Percentiles rank a stretch among this genome's conserved stretches.
These are phyloP conservation scores for Amphicarpaea edgeworthii DNA, from an alignment of 306 rosid genomes.

Conservation along the genomic window DNA sequence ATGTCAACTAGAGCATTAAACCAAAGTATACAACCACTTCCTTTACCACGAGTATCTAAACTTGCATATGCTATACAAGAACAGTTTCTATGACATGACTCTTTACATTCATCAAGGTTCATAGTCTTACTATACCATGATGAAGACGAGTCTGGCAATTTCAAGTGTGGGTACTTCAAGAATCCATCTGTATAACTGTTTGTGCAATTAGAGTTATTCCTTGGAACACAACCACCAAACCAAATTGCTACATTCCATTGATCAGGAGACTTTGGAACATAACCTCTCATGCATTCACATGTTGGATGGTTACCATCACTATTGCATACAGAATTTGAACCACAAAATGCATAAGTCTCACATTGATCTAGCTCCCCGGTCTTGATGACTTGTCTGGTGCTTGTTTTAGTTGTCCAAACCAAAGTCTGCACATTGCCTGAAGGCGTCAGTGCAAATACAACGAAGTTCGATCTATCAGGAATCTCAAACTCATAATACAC, in stretches of 20 bases:
- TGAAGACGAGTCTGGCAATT: background rate
- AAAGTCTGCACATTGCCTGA: background rate
- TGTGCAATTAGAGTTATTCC: background rate
- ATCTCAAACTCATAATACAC: conserved; percentile 22
- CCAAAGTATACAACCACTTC: background rate
- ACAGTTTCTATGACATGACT: background rate
- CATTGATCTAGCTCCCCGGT: background rate
- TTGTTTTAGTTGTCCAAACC: background rate
- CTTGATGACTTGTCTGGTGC: background rate
- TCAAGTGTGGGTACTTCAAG: background rate
- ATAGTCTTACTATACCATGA: background rate
- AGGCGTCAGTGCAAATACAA: background rate
- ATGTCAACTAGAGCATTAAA: background rate
- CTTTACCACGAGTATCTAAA: background rate
- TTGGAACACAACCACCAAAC: background rate
- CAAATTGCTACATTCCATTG: background rate
- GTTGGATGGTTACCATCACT: background rate
- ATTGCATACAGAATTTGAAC: conserved; percentile 12
- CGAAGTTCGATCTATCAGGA: background rate
- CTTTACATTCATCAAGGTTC: background rate
- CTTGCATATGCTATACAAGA: background rate
- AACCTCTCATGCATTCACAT: background rate
- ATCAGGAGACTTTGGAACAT: background rate
- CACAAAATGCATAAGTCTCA: background rate
- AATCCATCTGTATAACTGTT: background rate